Evolutionary conservation across 768 basidiomycete genomes (phyloP).

Genomic region (Lactarius psammicola): DNA sequence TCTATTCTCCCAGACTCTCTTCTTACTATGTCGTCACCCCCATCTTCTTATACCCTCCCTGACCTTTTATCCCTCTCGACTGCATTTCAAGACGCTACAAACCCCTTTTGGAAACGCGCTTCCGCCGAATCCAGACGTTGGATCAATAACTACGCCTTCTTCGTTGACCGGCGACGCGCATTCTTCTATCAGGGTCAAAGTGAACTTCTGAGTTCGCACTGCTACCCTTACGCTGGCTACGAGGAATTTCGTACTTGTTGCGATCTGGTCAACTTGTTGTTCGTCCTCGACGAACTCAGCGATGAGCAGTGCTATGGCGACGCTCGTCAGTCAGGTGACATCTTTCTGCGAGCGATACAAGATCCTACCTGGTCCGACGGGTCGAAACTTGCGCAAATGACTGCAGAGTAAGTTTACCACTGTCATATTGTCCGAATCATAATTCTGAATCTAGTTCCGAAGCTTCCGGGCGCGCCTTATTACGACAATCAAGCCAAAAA

Average conservation of each 20-base stretch:
- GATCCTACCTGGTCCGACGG: conserved; percentile 53
- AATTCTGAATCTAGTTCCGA: conserved; percentile 12
- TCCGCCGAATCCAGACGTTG: conserved; percentile 58
- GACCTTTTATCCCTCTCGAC: conserved; percentile 49
- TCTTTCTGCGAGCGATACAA: conserved; percentile 52
- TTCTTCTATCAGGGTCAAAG: conserved; percentile 61
- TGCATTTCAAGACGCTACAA: conserved; percentile 47
- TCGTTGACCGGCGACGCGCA: conserved; percentile 59
- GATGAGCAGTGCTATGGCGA: conserved; percentile 61
- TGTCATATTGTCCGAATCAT: conserved; percentile 6
- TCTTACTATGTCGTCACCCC: conserved; percentile 16
- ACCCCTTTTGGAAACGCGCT: conserved; percentile 55
- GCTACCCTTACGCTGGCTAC: conserved; percentile 56
- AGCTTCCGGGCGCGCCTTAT: conserved; percentile 56
- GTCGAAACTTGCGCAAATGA: conserved; percentile 55
- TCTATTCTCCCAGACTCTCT: neutral
- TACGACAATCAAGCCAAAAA: conserved; percentile 44
- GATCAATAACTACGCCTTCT: conserved; percentile 58
- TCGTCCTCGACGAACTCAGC: conserved; percentile 66
- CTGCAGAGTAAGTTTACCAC: conserved; percentile 51
- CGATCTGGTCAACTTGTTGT: conserved; percentile 64
- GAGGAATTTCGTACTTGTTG: conserved; percentile 59
- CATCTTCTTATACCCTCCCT: conserved; percentile 47
- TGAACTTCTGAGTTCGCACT: conserved; percentile 60
- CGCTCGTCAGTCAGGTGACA: conserved; percentile 52